Base-by-base conservation (phyloP, 176 grass and related monocot genomes). In the Oryza officinalis region DNA sequence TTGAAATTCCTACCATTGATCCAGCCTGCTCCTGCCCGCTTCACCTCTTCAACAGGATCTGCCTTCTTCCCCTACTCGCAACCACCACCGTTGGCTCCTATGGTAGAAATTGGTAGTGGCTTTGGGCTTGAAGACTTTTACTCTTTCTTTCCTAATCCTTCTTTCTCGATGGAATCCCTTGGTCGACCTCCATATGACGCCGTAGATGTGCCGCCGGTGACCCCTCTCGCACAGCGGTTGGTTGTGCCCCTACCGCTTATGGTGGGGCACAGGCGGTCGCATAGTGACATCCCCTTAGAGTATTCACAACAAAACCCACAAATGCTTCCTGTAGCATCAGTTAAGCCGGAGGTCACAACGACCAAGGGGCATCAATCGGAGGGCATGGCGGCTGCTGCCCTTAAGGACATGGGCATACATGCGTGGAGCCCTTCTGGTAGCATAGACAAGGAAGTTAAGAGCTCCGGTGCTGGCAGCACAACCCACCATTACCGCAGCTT, bases 371-470 rank as follows among this genome's bases (percentile, higher is more conserved):
- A 45, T 12, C 43, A 45, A 45, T 45, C 2, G 2, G 10, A 45
- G 27, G 11, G 14, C 1, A 5, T 78, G 4, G 10, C 65, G 8
- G 26, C 74, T 17, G 67, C 71, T 0, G 82, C 72, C 2, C 43
- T 90, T 3, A 92, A 93, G 61, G 91, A 95, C 68, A 82, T 95
- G 10, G 43, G 11, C 64, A 84, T 95, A 87, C 79, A 67, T 1
- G 79, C 81, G 0, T 86, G 88, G 33, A 90, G 92, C 41, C 88
- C 75, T 5, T 89, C 90, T 8, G 93, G 92, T n/a, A 95, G 91
- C 72, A 98, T 89, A 60, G 91, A 94, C 65, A 95, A 96, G 43
- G 89, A 98, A 69, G 91, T 81, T 2, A 91, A 95, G 68, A 94
- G 93, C 47, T 50, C 14, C 3, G 14, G 4, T 15, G 47, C 3